A percentile compares a stretch with the other conserved stretches of the same genome.
Conservation (phyloP, 73 alveolate genomes). For the Tetrahymena borealis region DNA sequence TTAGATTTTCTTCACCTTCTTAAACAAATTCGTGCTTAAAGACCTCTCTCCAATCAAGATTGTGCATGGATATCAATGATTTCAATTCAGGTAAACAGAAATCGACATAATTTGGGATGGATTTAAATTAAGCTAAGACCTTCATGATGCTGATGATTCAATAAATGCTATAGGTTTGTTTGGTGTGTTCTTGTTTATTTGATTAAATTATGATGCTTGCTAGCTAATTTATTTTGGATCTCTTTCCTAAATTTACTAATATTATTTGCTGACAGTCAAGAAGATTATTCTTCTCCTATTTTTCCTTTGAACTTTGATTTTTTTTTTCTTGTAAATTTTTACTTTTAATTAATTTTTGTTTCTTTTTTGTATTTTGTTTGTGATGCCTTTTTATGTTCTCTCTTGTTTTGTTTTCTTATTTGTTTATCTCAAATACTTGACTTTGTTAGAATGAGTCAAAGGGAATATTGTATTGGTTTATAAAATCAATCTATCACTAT, state of each 20-base stretch:
- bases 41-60: not conserved
- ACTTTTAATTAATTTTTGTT: not conserved
- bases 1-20: not conserved
- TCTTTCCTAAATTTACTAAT: not conserved
- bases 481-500: too few relatives aligned
- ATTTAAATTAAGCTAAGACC: not conserved
- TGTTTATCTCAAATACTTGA: not conserved
- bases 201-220: not conserved
- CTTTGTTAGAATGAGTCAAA: not conserved
- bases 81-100: not conserved
- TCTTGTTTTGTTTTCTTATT: not conserved
- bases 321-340: not conserved
- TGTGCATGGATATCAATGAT: not conserved
- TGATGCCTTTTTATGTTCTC: not conserved
- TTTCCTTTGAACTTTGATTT: not conserved
- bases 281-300: not conserved
- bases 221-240: not conserved
- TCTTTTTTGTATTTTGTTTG: not conserved
- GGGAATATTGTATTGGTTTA: too few relatives aligned
- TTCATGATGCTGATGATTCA: not conserved
- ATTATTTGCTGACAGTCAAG: not conserved
- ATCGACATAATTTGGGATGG: not conserved
- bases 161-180: not conserved
- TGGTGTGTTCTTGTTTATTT: not conserved
- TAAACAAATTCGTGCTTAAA: not conserved